phyloP scores from a whole-genome alignment of 1,284 basidiomycete genomes.

The Naganishia sp. region DNA sequence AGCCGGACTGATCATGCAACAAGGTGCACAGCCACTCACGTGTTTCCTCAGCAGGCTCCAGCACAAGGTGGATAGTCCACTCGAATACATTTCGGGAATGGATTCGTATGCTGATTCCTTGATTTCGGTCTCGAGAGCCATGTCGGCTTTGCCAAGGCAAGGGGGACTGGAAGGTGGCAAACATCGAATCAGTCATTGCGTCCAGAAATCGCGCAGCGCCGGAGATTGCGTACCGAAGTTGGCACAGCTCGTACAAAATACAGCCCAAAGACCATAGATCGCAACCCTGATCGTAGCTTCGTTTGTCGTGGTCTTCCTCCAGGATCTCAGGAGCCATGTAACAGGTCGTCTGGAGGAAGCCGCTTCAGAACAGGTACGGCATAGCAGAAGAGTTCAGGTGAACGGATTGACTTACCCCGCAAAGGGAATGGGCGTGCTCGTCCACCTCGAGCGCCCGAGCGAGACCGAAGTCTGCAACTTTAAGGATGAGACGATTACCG shows the following conservation, averaged over 20 bases:
- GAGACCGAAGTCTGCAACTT: neutral
- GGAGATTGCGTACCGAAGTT: neutral
- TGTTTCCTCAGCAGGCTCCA: neutral
- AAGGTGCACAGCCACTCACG: neutral
- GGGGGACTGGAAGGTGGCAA: neutral
- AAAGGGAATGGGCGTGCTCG: neutral
- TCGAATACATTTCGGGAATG: neutral
- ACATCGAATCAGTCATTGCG: neutral
- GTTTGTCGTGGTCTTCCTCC: neutral
- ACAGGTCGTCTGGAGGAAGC: neutral
- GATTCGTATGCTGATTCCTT: neutral
- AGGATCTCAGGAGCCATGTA: slow-evolving; percentile 1
- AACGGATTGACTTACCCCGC: neutral
- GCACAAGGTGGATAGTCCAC: neutral
- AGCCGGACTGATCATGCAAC: neutral
- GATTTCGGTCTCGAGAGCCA: neutral
- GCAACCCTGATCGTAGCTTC: neutral
- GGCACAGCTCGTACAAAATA: neutral
- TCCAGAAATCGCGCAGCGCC: neutral
- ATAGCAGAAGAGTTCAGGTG: neutral
- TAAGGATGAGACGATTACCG: neutral
- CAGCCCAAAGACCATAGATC: neutral
- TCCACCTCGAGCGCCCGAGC: neutral
- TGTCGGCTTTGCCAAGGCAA: neutral
- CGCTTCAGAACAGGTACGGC: neutral